Conservation (phyloP, 2,329 filamentous ascomycete genomes). For the Thelonectria blattea region DNA sequence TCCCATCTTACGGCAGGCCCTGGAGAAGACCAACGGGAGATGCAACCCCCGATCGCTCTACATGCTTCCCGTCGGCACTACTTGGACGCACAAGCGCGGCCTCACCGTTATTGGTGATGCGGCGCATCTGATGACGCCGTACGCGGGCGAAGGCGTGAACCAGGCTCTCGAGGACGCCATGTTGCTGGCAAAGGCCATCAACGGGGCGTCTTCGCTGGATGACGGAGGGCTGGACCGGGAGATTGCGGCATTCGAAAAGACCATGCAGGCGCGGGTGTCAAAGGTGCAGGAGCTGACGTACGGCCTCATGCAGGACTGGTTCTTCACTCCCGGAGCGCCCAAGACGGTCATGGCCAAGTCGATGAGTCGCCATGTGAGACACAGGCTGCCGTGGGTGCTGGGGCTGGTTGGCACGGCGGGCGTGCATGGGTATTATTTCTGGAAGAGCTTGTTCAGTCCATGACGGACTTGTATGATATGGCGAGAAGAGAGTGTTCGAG, state of each 20-base stretch:
- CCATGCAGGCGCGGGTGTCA: conserved; percentile 47
- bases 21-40: conserved; percentile 48
- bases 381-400: conserved; percentile 39
- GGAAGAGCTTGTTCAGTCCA: conserved; percentile 23
- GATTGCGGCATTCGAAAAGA: conserved; percentile 45
- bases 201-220: conserved; percentile 29
- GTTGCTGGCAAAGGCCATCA: conserved; percentile 53
- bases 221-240: conserved; percentile 42
- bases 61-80: conserved; percentile 56
- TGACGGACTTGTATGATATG: neutral
- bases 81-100: conserved; percentile 55
- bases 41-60: conserved; percentile 55
- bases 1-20: conserved; percentile 48
- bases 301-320: conserved; percentile 54
- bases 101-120: conserved; percentile 65
- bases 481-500: neutral
- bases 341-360: conserved; percentile 48
- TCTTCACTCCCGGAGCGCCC: conserved; percentile 55
- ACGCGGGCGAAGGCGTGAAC: conserved; percentile 66
- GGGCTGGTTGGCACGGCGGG: conserved; percentile 41
- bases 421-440: conserved; percentile 39
- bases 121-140: conserved; percentile 65
- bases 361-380: conserved; percentile 42
- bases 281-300: conserved; percentile 50
- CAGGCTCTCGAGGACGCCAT: conserved; percentile 61